A percentile compares a stretch with the other conserved stretches of the same genome.
Conservation (phyloP, 176 grass and related monocot species). For the Eragrostis nindensis region DNA sequence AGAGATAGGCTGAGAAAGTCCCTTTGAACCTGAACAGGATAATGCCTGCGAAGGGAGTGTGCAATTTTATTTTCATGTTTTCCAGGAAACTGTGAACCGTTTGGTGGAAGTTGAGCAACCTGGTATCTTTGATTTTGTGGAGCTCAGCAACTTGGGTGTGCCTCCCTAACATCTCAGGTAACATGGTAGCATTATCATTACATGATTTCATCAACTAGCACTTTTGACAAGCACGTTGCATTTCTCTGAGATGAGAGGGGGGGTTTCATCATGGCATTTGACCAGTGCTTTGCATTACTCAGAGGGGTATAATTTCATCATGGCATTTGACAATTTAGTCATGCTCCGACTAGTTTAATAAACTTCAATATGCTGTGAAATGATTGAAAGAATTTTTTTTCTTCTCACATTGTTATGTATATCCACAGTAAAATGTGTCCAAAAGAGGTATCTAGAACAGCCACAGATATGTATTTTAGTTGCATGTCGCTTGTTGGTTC, state of each 20-base stretch:
- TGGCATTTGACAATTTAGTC: too few relatives aligned
- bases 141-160: conserved; percentile 22
- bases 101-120: conserved; percentile 33
- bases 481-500: conserved; percentile 1
- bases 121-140: conserved; percentile 4
- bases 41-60: conserved; percentile 99
- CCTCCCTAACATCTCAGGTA: conserved; percentile 27
- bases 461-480: not conserved
- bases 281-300: too few relatives aligned
- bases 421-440: conserved; percentile 3
- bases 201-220: conserved; percentile 29
- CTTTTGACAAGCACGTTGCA: not conserved
- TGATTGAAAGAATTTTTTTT: not conserved
- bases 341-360: not conserved
- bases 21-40: conserved; percentile 99
- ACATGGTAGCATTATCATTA: conserved; percentile 31
- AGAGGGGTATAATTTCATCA: too few relatives aligned
- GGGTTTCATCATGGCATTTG: not conserved
- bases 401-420: conserved; percentile 1
- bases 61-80: conserved; percentile 76
- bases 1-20: conserved; percentile 97
- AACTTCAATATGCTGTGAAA: not conserved
- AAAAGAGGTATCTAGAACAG: not conserved
- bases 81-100: conserved; percentile 54
- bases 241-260: too few relatives aligned